Percentiles rank a stretch among this genome's conserved stretches.
These are phyloP conservation scores for Plasmopara halstedii DNA, from an alignment of 352 stramenopile genomes.

Conservation along the genomic window DNA sequence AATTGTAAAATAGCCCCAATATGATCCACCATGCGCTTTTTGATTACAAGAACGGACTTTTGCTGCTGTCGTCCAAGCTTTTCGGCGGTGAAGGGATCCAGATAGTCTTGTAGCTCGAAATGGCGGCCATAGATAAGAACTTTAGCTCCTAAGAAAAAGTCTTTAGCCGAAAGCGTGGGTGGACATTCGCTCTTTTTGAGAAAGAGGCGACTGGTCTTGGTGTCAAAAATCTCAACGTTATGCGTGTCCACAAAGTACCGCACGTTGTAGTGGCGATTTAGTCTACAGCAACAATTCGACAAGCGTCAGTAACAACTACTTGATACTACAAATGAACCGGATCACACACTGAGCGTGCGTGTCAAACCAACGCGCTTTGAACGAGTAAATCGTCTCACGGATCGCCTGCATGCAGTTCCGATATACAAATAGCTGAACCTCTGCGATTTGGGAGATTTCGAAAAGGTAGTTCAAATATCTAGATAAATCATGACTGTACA, in stretches of 20 bases:
- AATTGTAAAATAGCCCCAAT: slow-evolving; percentile 46
- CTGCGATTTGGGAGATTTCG: too few relatives aligned
- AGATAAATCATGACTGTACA: too few relatives aligned
- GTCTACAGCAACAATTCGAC: slow-evolving; percentile 23
- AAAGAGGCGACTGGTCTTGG: slow-evolving; percentile 84
- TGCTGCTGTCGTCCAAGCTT: slow-evolving; percentile 63
- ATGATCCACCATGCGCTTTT: slow-evolving; percentile 39
- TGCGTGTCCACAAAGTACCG: slow-evolving; percentile 75
- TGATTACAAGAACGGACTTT: slow-evolving; percentile 60
- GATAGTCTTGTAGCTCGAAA: slow-evolving; percentile 80
- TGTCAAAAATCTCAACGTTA: slow-evolving; percentile 85
- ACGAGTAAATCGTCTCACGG: slow-evolving; percentile 72
- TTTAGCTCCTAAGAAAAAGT: slow-evolving; percentile 82
- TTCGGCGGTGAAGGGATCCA: slow-evolving; percentile 70
- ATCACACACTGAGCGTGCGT: slow-evolving; percentile 53
- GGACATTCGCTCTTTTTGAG: slow-evolving; percentile 87
- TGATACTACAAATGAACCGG: neutral
- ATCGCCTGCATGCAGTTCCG: slow-evolving; percentile 40
- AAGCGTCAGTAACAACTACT: too few relatives aligned
- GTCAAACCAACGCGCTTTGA: slow-evolving; percentile 78
- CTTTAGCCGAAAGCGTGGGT: slow-evolving; percentile 41
- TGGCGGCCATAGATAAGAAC: slow-evolving; percentile 74
- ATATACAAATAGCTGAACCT: too few relatives aligned
- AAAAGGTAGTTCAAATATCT: too few relatives aligned
- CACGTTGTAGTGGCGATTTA: slow-evolving; percentile 70